Evolutionary conservation across 2,329 filamentous ascomycete genomes (phyloP).

Genomic region (Coniochaeta prunicola): DNA sequence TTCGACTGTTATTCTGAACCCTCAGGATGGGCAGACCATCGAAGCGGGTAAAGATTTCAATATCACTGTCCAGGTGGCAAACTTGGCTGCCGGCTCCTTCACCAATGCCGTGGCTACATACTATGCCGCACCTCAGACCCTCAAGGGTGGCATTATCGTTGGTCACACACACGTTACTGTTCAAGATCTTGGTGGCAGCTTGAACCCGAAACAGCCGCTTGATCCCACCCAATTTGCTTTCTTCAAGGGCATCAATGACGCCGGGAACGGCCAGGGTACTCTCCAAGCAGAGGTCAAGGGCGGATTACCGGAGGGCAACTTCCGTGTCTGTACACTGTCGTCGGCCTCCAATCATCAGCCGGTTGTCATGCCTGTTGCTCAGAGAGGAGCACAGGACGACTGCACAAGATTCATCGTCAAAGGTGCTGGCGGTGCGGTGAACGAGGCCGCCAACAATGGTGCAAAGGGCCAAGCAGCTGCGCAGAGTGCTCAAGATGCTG

Average conservation of each 20-base stretch:
- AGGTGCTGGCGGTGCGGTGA: neutral
- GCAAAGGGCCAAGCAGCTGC: slow-evolving; percentile 2
- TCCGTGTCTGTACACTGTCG: slow-evolving; percentile 45
- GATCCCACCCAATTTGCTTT: slow-evolving; percentile 37
- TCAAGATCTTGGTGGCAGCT: slow-evolving; percentile 31
- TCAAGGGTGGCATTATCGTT: slow-evolving; percentile 31
- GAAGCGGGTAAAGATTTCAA: slow-evolving; percentile 33
- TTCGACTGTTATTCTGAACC: slow-evolving; percentile 42
- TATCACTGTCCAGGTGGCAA: slow-evolving; percentile 37
- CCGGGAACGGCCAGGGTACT: slow-evolving; percentile 36
- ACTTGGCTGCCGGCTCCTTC: slow-evolving; percentile 44
- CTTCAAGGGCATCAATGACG: slow-evolving; percentile 52
- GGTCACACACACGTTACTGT: slow-evolving; percentile 45
- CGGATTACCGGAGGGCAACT: slow-evolving; percentile 38
- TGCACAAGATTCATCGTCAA: slow-evolving; percentile 33
- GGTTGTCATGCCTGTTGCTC: slow-evolving; percentile 49
- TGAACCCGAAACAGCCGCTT: slow-evolving; percentile 27
- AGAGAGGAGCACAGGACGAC: slow-evolving; percentile 46
- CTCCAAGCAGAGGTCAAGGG: slow-evolving; percentile 34
- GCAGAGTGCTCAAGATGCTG: neutral
- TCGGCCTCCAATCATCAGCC: slow-evolving; percentile 46
- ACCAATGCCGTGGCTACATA: slow-evolving; percentile 43
- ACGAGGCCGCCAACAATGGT: slow-evolving; percentile 1
- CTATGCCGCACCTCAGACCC: slow-evolving; percentile 46
- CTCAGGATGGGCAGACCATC: slow-evolving; percentile 32